phyloP scores from a whole-genome alignment of 2,329 filamentous ascomycete species.

The Colletotrichum musicola region DNA sequence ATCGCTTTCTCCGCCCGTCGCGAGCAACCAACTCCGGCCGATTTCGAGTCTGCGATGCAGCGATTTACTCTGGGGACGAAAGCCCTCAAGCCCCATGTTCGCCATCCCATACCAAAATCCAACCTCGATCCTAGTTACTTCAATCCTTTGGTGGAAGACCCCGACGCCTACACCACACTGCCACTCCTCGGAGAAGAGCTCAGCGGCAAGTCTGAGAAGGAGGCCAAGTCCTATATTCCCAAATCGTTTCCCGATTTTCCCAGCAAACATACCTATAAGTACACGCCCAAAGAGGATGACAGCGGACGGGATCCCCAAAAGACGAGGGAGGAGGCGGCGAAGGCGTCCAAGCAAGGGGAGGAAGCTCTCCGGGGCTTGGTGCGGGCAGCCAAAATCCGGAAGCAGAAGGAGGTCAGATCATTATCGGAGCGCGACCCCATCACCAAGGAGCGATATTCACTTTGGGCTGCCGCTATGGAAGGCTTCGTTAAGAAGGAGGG shows the following conservation, averaged over 20 bases:
- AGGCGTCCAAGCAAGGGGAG: constrained; percentile 72
- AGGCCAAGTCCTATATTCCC: constrained; percentile 68
- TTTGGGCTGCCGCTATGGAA: constrained; percentile 74
- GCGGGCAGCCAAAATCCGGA: constrained; percentile 72
- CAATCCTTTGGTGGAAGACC: constrained; percentile 53
- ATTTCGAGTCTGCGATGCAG: constrained; percentile 67
- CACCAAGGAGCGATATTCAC: constrained; percentile 67
- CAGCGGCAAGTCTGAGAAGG: constrained; percentile 70
- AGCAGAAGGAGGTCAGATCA: constrained; percentile 73
- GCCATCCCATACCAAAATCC: constrained; percentile 61
- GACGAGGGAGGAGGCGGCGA: constrained; percentile 70
- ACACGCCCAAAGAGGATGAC: constrained; percentile 65
- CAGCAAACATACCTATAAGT: constrained; percentile 73
- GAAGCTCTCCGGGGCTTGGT: constrained; percentile 71
- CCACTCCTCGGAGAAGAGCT: constrained; percentile 66
- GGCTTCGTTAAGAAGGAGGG: constrained; percentile 61
- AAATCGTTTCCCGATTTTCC: constrained; percentile 71
- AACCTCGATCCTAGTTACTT: constrained; percentile 54
- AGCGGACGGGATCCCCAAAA: constrained; percentile 65
- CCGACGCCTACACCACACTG: constrained; percentile 55
- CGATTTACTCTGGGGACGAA: constrained; percentile 65
- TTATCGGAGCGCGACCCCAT: constrained; percentile 65
- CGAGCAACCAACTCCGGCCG: constrained; percentile 65
- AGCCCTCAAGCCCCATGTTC: constrained; percentile 68
- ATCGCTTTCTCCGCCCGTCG: constrained; percentile 64